Evolutionary conservation across 1,284 basidiomycete species (phyloP), one percentile per base, ranked within the genome.

Genomic region (Cerrena zonata): DNA sequence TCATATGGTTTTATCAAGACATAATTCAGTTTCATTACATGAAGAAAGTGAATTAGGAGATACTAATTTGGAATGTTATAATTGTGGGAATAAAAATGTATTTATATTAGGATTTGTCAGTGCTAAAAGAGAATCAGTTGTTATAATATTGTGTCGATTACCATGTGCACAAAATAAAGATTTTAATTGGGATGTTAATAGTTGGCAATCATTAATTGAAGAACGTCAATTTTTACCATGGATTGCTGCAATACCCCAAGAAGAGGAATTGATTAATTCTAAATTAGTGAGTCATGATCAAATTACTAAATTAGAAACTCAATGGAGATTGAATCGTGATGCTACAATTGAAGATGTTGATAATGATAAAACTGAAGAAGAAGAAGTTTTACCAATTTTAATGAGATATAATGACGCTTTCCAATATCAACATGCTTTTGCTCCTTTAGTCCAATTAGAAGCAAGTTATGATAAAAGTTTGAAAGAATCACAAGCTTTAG

Each of bases 31-130:
- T 54, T 90, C 94, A 53, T 73, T 99, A 42, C 96, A 99, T 65
- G 88, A 89, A 49, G 94, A 99, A 62, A 90, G 89, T 51, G 92
- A 94, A 1, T 77, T 99, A 1, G 96, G 96, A 4, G 96, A 99
- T 69, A 99, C 95, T 0, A 89, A 91, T 0, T 96, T 95, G 0
- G 96, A 99, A 70, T 95, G 92, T 70, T 99, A 99, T 76, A 94
- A 95, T 66, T 99, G 96, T 65, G 96, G 96, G 15, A 94, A 91
- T 73, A 98, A 98, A 73, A 99, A 99, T 60, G 95, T 97, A 22
- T 99, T 99, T 65, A 91, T 98, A 82, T 82, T 99, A 19, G 96
- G 96, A 2, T 99, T 99, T 67, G 98, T 99, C 60, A 96, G 96
- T 2, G 96, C 96, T 13, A 99, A 99, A 73, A 94, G 91, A 64